These are phyloP conservation scores for Xylariaceae sp. DNA, from an alignment of 2,329 filamentous ascomycete genomes.

Conservation along the genomic window DNA sequence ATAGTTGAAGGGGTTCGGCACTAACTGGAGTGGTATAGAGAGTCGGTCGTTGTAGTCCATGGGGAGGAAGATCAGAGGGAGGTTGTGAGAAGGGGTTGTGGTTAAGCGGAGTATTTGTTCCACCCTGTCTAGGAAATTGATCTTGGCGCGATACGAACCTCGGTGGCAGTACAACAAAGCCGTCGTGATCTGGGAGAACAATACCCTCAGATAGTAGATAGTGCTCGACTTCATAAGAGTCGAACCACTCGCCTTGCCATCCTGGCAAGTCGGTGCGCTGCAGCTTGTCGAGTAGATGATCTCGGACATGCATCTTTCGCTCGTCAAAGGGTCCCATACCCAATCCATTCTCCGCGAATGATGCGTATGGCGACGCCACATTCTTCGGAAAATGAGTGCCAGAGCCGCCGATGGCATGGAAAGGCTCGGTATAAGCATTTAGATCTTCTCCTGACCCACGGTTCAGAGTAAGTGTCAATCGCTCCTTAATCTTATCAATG, in stretches of 20 bases:
- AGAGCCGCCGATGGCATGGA: constrained; percentile 62
- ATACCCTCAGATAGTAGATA: constrained; percentile 65
- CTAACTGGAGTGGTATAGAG: too few species aligned
- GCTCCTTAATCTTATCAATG: constrained; percentile 43
- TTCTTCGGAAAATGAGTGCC: constrained; percentile 57
- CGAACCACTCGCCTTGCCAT: constrained; percentile 72
- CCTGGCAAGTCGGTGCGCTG: constrained; percentile 55
- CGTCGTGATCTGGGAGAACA: constrained; percentile 58
- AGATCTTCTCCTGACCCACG: constrained; percentile 41
- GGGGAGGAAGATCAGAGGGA: too few species aligned
- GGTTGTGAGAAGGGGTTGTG: too few species aligned
- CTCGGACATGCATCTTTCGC: constrained; percentile 36
- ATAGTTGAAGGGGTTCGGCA: too few species aligned
- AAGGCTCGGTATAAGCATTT: constrained; percentile 56
- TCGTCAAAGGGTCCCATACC: constrained; percentile 48
- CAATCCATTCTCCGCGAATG: constrained; percentile 28
- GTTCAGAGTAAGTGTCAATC: constrained; percentile 34
- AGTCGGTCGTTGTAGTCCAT: too few species aligned
- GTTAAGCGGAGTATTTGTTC: too few species aligned
- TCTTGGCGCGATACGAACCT: constrained; percentile 18
- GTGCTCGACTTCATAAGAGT: constrained; percentile 70
- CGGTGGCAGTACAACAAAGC: constrained; percentile 54
- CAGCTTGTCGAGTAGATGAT: constrained; percentile 41
- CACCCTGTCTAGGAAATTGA: too few species aligned
- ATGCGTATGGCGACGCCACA: constrained; percentile 20